Percentiles rank a stretch among this genome's conserved stretches.
These are phyloP conservation scores for Cyclotella kingstonii DNA, from an alignment of 108 stramenopile species.

Conservation along the genomic window DNA sequence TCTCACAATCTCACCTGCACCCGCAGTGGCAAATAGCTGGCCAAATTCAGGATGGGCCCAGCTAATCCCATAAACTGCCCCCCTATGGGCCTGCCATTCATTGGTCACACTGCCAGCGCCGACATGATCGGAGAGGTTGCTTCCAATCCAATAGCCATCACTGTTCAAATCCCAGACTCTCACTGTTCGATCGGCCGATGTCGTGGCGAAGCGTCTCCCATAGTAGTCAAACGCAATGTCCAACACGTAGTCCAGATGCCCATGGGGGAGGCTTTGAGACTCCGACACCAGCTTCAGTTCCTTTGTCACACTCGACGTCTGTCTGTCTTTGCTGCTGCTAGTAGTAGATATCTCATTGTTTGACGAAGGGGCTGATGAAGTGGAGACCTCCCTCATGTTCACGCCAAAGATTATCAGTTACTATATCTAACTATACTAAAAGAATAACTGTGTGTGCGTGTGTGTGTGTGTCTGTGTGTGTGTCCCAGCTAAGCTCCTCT, in stretches of 20 bases:
- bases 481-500: no score
- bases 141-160: conserved; percentile 48
- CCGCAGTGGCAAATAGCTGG: conserved; percentile 89
- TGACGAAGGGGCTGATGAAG: no score
- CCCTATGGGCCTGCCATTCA: conserved; percentile 85
- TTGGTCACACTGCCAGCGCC: conserved; percentile 35
- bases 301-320: neutral
- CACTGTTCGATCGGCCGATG: conserved; percentile 84
- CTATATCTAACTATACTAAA: no score
- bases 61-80: conserved; percentile 74
- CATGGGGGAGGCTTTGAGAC: conserved; percentile 45
- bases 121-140: neutral
- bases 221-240: conserved; percentile 89
- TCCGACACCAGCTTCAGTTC: conserved; percentile 9
- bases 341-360: no score
- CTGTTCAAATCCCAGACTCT: conserved; percentile 86
- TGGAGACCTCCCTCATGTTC: no score
- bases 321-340: neutral
- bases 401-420: no score
- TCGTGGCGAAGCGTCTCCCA: conserved; percentile 93
- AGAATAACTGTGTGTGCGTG: no score
- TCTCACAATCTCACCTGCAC: conserved; percentile 37
- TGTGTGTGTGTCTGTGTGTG: no score
- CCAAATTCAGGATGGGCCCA: conserved; percentile 98
- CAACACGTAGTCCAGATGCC: conserved; percentile 82